These are phyloP conservation scores for Prillingera fragicola DNA, from an alignment of 1,284 basidiomycete genomes.

Conservation along the genomic window DNA sequence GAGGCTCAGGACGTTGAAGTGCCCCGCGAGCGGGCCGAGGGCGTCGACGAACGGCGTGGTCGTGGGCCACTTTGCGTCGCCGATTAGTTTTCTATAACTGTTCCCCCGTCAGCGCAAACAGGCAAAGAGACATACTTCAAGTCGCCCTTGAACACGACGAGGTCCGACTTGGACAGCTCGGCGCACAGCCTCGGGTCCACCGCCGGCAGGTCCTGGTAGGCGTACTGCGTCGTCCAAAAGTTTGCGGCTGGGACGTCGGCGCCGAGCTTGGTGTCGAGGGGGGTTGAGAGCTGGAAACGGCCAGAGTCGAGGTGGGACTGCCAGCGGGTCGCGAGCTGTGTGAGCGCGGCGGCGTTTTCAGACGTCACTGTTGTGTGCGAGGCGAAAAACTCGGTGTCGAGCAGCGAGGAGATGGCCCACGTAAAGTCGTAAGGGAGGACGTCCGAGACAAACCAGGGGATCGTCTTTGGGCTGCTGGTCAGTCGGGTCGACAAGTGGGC, in stretches of 20 bases:
- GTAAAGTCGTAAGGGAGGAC: slow-evolving; percentile 74
- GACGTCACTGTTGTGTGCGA: slow-evolving; percentile 52
- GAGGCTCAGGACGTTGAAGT: slow-evolving; percentile 74
- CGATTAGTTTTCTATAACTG: slow-evolving; percentile 74
- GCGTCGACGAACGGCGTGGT: slow-evolving; percentile 73
- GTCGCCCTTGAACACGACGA: slow-evolving; percentile 96
- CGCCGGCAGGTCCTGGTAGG: slow-evolving; percentile 72
- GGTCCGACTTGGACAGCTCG: slow-evolving; percentile 59
- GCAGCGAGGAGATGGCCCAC: slow-evolving; percentile 51
- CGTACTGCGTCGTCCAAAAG: slow-evolving; percentile 80
- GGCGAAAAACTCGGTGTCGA: slow-evolving; percentile 54
- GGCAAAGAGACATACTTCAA: slow-evolving; percentile 59
- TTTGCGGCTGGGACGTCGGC: slow-evolving; percentile 48
- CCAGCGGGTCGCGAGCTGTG: slow-evolving; percentile 68
- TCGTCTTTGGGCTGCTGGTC: slow-evolving; percentile 65
- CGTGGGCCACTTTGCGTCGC: slow-evolving; percentile 82
- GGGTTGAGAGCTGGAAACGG: slow-evolving; percentile 67
- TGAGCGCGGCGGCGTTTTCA: slow-evolving; percentile 48
- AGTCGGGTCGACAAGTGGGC: slow-evolving; percentile 41
- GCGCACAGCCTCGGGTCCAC: slow-evolving; percentile 59
- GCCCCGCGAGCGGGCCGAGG: slow-evolving; percentile 71
- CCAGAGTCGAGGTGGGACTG: slow-evolving; percentile 62
- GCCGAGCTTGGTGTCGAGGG: slow-evolving; percentile 61
- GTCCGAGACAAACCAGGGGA: slow-evolving; percentile 85
- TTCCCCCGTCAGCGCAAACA: neutral